Conservation (phyloP, 192 early-diverging fungal genomes). For the Coemansia sp. region DNA sequence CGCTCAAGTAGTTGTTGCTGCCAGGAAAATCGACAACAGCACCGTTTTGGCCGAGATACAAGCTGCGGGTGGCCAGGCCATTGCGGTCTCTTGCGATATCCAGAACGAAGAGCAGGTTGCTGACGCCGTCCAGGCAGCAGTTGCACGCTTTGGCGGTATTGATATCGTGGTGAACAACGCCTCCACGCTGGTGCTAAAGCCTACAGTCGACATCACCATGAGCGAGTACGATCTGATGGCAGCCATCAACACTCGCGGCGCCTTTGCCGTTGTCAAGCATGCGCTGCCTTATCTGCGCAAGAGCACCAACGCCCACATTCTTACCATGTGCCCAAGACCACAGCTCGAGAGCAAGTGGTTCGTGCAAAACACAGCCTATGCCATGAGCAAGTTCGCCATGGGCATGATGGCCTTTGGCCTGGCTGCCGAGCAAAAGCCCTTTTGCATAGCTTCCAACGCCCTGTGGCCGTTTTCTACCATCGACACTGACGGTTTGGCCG, state of each 20-base stretch:
- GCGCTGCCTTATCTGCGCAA: conserved; percentile 69
- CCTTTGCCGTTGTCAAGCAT: conserved; percentile 69
- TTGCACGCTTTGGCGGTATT: conserved; percentile 70
- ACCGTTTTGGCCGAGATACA: conserved; percentile 68
- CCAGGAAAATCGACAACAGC: conserved; percentile 60
- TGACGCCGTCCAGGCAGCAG: conserved; percentile 63
- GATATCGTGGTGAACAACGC: conserved; percentile 81
- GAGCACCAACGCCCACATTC: conserved; percentile 73
- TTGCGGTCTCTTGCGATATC: conserved; percentile 76
- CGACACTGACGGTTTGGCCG: conserved; percentile 66
- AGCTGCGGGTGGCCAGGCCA: conserved; percentile 65
- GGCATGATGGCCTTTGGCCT: conserved; percentile 72
- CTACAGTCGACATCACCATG: conserved; percentile 54
- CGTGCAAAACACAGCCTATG: conserved; percentile 62
- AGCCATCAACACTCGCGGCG: conserved; percentile 70
- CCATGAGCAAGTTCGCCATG: conserved; percentile 69
- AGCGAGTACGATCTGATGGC: conserved; percentile 70
- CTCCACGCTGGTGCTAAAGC: conserved; percentile 68
- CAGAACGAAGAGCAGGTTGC: conserved; percentile 69
- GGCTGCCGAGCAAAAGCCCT: conserved; percentile 64
- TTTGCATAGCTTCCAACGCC: conserved; percentile 73
- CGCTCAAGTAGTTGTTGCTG: conserved; percentile 57
- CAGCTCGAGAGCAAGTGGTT: conserved; percentile 69
- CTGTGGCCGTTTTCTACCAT: conserved; percentile 75
- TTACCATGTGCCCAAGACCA: conserved; percentile 71